Percentiles rank a stretch among this genome's conserved stretches.
These are phyloP conservation scores for Colletotrichum agaves DNA, from an alignment of 2,329 filamentous ascomycete species.

Conservation along the genomic window DNA sequence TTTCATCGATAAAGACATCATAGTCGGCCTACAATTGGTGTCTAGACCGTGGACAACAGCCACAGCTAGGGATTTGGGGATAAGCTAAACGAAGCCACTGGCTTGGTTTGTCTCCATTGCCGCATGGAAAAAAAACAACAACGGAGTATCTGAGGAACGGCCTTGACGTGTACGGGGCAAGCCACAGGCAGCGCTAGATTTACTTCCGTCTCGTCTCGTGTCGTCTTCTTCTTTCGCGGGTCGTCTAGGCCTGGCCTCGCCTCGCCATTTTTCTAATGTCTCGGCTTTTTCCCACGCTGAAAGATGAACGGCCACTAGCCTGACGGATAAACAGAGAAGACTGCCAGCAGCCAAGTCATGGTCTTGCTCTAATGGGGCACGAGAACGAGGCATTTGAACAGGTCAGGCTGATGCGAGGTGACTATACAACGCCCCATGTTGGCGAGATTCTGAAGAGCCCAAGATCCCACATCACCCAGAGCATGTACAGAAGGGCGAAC, in stretches of 20 bases:
- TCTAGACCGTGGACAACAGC: conserved; percentile 29
- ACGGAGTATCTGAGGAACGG: conserved; percentile 18
- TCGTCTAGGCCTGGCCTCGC: conserved; percentile 27
- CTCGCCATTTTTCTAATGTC: conserved; percentile 28
- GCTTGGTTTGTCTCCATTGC: conserved; percentile 34
- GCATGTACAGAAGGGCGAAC: neutral
- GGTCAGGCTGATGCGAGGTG: conserved; percentile 18
- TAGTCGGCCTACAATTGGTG: conserved; percentile 23
- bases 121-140: conserved; percentile 36
- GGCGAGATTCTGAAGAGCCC: conserved; percentile 32
- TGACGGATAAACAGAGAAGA: neutral
- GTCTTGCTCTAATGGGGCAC: neutral
- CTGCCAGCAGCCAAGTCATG: neutral
- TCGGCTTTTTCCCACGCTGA: conserved; percentile 24
- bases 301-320: conserved; percentile 32
- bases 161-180: conserved; percentile 33
- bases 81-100: conserved; percentile 33
- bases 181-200: conserved; percentile 36
- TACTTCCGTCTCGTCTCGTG: conserved; percentile 38
- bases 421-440: conserved; percentile 13
- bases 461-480: conserved; percentile 20
- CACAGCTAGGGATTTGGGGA: conserved; percentile 28
- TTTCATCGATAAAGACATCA: conserved; percentile 37
- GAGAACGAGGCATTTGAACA: neutral
- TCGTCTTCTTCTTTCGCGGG: conserved; percentile 33